Conservation (phyloP, 1,139 yeast species). For the Candida tetrigidarum region DNA sequence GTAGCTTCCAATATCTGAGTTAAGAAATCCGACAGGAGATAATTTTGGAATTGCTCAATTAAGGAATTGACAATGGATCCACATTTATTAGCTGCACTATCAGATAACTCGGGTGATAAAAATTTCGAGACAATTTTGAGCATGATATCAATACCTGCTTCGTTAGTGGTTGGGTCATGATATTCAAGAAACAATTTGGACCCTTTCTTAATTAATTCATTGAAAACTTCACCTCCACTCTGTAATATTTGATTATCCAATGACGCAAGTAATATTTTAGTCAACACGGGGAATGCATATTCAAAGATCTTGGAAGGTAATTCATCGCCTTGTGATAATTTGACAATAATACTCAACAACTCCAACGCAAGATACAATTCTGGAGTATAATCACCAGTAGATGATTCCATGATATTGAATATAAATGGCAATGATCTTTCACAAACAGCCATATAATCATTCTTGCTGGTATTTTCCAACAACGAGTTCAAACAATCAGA, state of each 20-base stretch:
- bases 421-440: conserved; percentile 58
- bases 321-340: conserved; percentile 36
- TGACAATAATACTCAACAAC: conserved; percentile 60
- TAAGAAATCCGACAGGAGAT: conserved; percentile 53
- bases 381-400: conserved; percentile 51
- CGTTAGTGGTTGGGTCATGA: conserved; percentile 38
- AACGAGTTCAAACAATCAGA: conserved; percentile 61
- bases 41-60: conserved; percentile 58
- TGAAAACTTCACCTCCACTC: conserved; percentile 75
- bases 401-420: conserved; percentile 33
- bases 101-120: conserved; percentile 72
- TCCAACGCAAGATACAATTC: conserved; percentile 71
- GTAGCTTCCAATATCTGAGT: conserved; percentile 74
- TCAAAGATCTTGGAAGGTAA: conserved; percentile 55
- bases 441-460: conserved; percentile 52
- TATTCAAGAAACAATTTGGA: conserved; percentile 48
- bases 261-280: conserved; percentile 54
- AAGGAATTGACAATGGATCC: conserved; percentile 72
- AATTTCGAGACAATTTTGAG: conserved; percentile 69
- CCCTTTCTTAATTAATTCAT: conserved; percentile 60
- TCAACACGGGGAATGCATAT: conserved; percentile 55
- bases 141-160: conserved; percentile 57
- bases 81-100: conserved; percentile 76
- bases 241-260: conserved; percentile 83
- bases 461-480: conserved; percentile 48